phyloP scores from a whole-genome alignment of 1,139 yeast genomes.

The Yamadazyma jaroonii region DNA sequence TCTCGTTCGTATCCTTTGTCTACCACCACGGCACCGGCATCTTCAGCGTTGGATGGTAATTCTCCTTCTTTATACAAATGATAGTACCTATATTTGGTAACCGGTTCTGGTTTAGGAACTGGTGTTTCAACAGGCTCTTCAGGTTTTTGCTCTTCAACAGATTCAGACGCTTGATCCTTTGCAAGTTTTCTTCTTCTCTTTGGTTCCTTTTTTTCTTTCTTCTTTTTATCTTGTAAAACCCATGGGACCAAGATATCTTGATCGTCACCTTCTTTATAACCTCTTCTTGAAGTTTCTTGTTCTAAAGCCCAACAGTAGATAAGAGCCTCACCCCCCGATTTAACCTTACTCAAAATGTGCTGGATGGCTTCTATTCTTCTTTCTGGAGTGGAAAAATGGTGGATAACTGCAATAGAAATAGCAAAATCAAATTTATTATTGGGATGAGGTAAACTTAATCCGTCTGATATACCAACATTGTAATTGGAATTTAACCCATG shows the following conservation, averaged over 20 bases:
- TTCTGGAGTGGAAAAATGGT: conserved; percentile 84
- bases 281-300: conserved; percentile 81
- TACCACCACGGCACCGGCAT: conserved; percentile 61
- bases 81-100: conserved; percentile 77
- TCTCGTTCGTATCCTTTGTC: conserved; percentile 87
- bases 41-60: conserved; percentile 60
- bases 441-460: conserved; percentile 67
- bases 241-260: conserved; percentile 96
- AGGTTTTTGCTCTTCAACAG: conserved; percentile 11
- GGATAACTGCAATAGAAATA: conserved; percentile 92
- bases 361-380: conserved; percentile 73
- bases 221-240: conserved; percentile 59
- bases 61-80: conserved; percentile 87
- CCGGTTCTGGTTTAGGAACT: conserved; percentile 19
- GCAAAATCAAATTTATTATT: conserved; percentile 74
- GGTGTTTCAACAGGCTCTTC: conserved; percentile 16
- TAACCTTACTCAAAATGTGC: conserved; percentile 62
- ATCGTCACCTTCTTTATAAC: conserved; percentile 84
- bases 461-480: conserved; percentile 68
- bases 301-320: conserved; percentile 97
- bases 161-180: conserved; percentile 7
- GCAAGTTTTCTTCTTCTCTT: conserved; percentile 17
- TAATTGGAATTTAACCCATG: conserved; percentile 35
- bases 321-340: conserved; percentile 62
- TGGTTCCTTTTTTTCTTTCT: conserved; percentile 21